These are phyloP conservation scores for Oehlia diaphana DNA, from an alignment of 192 early-diverging fungal species.

Conservation along the genomic window DNA sequence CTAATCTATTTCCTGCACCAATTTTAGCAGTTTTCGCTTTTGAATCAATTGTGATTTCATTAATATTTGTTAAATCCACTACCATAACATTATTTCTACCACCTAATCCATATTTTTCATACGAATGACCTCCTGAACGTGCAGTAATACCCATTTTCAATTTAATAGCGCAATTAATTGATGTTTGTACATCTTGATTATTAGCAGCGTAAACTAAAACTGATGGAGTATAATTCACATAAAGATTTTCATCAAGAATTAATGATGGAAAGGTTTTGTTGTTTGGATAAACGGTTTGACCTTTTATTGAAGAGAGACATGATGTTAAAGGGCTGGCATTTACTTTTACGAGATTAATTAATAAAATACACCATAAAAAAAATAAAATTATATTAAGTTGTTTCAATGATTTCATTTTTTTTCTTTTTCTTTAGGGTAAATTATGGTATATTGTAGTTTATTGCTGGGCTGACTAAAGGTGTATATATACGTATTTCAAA, in stretches of 20 bases:
- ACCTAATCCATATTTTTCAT: conserved; percentile 46
- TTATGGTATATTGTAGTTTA: too few species aligned
- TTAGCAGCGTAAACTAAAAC: conserved; percentile 32
- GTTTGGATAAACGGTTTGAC: not conserved
- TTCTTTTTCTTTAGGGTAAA: too few species aligned
- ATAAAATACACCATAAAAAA: not conserved
- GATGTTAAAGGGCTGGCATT: not conserved
- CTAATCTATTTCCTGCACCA: conserved; percentile 48
- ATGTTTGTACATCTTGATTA: conserved; percentile 31
- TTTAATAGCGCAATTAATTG: conserved; percentile 36
- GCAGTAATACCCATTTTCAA: conserved; percentile 35
- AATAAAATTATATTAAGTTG: not conserved
- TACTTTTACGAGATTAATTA: not conserved
- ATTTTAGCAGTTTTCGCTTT: conserved; percentile 33
- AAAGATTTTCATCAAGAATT: conserved; percentile 15
- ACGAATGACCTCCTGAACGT: conserved; percentile 56
- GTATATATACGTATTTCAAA: too few species aligned
- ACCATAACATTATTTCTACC: conserved; percentile 45
- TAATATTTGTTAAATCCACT: conserved; percentile 44
- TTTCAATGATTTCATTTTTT: too few species aligned
- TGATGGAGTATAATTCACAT: conserved; percentile 31
- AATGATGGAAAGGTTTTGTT: not conserved
- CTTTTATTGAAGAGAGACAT: not conserved
- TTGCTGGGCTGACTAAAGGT: too few species aligned
- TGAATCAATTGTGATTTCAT: conserved; percentile 28